phyloP scores from a whole-genome alignment of 2,329 filamentous ascomycete genomes.

The Botryosphaeria agaves region DNA sequence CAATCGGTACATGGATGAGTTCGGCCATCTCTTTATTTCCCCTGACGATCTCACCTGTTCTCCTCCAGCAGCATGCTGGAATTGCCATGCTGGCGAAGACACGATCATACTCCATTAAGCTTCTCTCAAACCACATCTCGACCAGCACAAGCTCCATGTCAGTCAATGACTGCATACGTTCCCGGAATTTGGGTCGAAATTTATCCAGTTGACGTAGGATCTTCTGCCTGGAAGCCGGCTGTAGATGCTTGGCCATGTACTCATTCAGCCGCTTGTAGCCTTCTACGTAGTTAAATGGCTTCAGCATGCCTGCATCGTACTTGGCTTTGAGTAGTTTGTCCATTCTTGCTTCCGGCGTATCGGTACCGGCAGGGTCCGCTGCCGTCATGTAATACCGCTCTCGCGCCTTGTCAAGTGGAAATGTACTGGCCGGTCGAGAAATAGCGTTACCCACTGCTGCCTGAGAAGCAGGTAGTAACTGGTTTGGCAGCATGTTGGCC shows the following conservation, averaged over 20 bases:
- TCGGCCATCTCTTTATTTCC: conserved; percentile 99
- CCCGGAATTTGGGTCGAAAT: conserved; percentile 88
- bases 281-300: conserved; percentile 97
- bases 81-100: conserved; percentile 99
- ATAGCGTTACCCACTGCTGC: conserved; percentile 35
- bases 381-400: conserved; percentile 93
- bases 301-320: conserved; percentile 84
- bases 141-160: conserved; percentile 90
- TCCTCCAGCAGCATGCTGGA: conserved; percentile 89
- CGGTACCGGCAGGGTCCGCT: conserved; percentile 77
- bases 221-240: conserved; percentile 67
- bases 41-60: conserved; percentile 92
- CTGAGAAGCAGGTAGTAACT: conserved; percentile 23
- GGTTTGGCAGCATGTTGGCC: conserved; percentile 6
- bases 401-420: conserved; percentile 52
- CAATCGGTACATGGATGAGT: conserved; percentile 81
- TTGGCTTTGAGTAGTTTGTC: conserved; percentile 86
- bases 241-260: conserved; percentile 84
- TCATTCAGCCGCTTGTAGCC: conserved; percentile 78
- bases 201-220: conserved; percentile 82
- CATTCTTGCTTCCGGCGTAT: conserved; percentile 86
- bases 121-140: conserved; percentile 98
- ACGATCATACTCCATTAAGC: conserved; percentile 92
- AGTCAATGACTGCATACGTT: conserved; percentile 80
- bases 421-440: conserved; percentile 41